phyloP scores from a whole-genome alignment of 2,329 filamentous ascomycete species.

The Clonostachys solani region DNA sequence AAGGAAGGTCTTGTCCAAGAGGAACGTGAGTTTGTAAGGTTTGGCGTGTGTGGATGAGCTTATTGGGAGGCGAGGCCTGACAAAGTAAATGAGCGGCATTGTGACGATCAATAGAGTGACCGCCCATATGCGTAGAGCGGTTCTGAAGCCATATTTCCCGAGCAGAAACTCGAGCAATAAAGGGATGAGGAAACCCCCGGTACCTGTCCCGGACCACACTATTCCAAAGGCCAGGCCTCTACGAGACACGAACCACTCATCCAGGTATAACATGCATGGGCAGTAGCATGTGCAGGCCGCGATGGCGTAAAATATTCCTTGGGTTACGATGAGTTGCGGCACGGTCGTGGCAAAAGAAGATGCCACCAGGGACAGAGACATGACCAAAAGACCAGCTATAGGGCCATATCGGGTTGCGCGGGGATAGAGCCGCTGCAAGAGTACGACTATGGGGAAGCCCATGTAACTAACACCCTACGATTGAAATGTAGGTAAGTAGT shows the following conservation, averaged over 20 bases:
- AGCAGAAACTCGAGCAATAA: conserved; percentile 50
- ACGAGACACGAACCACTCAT: conserved; percentile 57
- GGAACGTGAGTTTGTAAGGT: conserved; percentile 14
- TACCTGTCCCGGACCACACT: conserved; percentile 53
- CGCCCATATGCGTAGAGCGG: too few species aligned
- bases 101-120: conserved; percentile 37
- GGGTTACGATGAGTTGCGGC: conserved; percentile 51
- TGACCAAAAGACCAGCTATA: conserved; percentile 36
- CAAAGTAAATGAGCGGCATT: conserved; percentile 38
- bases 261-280: conserved; percentile 53
- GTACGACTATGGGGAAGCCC: conserved; percentile 41
- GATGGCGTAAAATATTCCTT: conserved; percentile 57
- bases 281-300: conserved; percentile 52
- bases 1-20: neutral
- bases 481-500: neutral
- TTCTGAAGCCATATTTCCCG: conserved; percentile 38
- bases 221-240: conserved; percentile 60
- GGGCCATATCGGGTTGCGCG: conserved; percentile 33
- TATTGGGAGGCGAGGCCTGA: too few species aligned
- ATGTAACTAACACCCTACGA: conserved; percentile 51
- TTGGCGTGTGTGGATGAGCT: too few species aligned
- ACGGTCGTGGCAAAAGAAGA: conserved; percentile 49
- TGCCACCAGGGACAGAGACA: conserved; percentile 45
- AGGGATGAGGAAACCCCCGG: conserved; percentile 38
- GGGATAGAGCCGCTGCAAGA: conserved; percentile 36